phyloP scores from a whole-genome alignment of 495 filamentous ascomycete genomes.

The Tuber magnatum region DNA sequence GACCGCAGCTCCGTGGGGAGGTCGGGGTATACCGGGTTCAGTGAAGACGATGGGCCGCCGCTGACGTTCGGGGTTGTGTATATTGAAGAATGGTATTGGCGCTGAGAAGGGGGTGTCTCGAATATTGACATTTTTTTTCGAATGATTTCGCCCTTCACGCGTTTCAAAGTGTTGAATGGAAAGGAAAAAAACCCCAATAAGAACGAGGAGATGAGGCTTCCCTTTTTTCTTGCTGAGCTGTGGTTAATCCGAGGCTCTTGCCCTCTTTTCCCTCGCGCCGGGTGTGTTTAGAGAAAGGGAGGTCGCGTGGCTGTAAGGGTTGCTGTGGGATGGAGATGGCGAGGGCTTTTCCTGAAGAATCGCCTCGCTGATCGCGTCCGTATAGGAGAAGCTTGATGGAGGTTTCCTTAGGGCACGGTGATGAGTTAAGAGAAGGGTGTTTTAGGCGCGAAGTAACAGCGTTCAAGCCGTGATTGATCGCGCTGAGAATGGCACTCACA shows the following conservation, averaged over 20 bases:
- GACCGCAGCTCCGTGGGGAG: conserved; percentile 36
- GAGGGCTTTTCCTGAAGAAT: background rate
- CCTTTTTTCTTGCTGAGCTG: background rate
- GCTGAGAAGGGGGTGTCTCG: conserved; percentile 39
- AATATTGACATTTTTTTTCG: conserved; percentile 27
- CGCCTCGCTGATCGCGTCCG: background rate
- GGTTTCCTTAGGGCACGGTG: background rate
- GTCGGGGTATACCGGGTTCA: conserved; percentile 28
- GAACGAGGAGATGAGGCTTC: background rate
- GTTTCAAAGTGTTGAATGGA: background rate
- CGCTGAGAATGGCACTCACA: background rate
- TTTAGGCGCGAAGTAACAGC: background rate
- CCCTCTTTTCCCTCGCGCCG: background rate
- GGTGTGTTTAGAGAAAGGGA: background rate
- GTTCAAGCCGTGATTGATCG: background rate
- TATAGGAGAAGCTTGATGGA: background rate
- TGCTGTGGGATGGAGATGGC: background rate
- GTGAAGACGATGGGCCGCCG: conserved; percentile 27
- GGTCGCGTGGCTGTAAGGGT: background rate
- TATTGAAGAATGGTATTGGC: conserved; percentile 36
- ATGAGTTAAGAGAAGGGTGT: background rate
- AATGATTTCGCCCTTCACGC: background rate
- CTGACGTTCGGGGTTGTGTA: conserved; percentile 37
- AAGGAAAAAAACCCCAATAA: background rate
- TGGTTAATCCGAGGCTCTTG: background rate